These are phyloP conservation scores for Ustilago xerochloae DNA, from an alignment of 1,284 basidiomycete genomes.

Conservation along the genomic window DNA sequence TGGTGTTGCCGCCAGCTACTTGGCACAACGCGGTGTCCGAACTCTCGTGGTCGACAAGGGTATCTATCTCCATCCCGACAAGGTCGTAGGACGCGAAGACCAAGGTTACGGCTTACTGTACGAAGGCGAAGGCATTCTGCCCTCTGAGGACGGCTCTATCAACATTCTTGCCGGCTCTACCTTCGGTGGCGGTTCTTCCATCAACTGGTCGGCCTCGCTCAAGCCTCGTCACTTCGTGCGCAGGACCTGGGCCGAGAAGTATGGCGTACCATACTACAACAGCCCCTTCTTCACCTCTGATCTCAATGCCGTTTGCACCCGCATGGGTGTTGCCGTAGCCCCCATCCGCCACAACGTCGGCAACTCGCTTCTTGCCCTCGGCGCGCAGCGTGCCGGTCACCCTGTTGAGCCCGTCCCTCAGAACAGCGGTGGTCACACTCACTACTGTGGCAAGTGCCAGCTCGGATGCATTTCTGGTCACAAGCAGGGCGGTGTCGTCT, in stretches of 20 bases:
- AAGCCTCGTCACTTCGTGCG: constrained; percentile 69
- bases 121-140: constrained; percentile 69
- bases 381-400: constrained; percentile 65
- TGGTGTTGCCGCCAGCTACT: constrained; percentile 67
- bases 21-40: constrained; percentile 67
- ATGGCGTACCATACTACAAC: constrained; percentile 68
- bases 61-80: constrained; percentile 66
- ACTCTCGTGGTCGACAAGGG: constrained; percentile 71
- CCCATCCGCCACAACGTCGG: constrained; percentile 68
- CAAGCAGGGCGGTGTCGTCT: constrained; percentile 68
- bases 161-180: constrained; percentile 69
- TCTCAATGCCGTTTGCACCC: constrained; percentile 67
- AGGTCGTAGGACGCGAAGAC: constrained; percentile 66
- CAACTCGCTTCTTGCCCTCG: constrained; percentile 67
- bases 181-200: constrained; percentile 71
- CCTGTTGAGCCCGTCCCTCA: constrained; percentile 68
- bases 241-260: constrained; percentile 69
- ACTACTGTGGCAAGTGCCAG: constrained; percentile 70
- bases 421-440: constrained; percentile 69
- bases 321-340: constrained; percentile 69
- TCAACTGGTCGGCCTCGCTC: constrained; percentile 71
- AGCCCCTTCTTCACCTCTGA: constrained; percentile 67
- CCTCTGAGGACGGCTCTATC: constrained; percentile 68
- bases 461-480: constrained; percentile 68
- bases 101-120: constrained; percentile 69